Evolutionary conservation across 805 yeast species (phyloP), one percentile per base, ranked within the genome.

Genomic region (Phaffomyces opuntiae): DNA sequence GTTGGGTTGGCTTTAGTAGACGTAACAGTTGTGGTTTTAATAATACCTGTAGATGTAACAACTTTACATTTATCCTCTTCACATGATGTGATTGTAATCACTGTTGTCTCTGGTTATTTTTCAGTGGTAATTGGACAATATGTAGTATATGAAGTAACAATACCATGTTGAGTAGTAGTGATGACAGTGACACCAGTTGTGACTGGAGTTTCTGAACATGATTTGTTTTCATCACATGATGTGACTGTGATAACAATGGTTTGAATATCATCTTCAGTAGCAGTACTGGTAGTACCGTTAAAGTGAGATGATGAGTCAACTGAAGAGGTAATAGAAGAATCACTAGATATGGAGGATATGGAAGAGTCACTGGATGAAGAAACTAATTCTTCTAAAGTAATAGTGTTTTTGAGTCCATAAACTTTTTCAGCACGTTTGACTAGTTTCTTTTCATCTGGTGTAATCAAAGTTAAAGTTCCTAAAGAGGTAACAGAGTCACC

Each of bases 61-160:
- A 14, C 42, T 31, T 36, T 13, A 24, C 42, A 39, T 14, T 39
- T 31, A 13, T 17, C 24, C 11, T 21, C 42, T 9, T 6, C 7
- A 32, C 42, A 39, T 21, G 42, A 39, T 17, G 42, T 39, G 36
- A 39, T 21, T 21, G 24, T 21, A 21, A 21, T 6, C 24, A 21
- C 24, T 24, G 24, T 36, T 39, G 39, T 11, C 17, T 32, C 14
- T 32, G 35, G 35, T 32, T 13, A 6, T 7, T 16, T 25, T 16
- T 24, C 7, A 29, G 40, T 39, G 29, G 36, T 31, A 2, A 40
- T 14, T 34, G 43, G 43, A 35, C 43, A 40, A 34, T 40, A 40
- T 16, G 43, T 42, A 17, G 31, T 27, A 37, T 44, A 25, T 12
- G 25, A 29, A 12, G 40, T 42, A n/a, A 31, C 40, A 32, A 16